Evolutionary conservation across 345 rosid genomes (phyloP), one percentile per base, ranked within the genome.

Genomic region (Fremontodendron californicum): DNA sequence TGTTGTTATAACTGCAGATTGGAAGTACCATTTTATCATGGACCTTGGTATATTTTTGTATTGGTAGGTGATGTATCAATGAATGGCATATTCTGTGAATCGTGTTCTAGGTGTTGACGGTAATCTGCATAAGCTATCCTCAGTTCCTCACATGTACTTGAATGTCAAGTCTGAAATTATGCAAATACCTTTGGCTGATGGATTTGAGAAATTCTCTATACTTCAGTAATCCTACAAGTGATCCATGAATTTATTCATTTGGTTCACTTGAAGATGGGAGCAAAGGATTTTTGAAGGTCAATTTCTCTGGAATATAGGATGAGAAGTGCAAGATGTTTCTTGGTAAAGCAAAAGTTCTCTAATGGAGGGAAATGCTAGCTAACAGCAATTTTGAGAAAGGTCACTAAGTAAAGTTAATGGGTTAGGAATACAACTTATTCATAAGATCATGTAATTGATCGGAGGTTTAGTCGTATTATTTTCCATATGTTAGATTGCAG

Each of bases 221-320:
- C 54, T 45, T 25, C 4, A 25, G 16, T 5, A 29, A 42, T 42
- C 31, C 13, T 66, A n/a, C 71, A 42, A 21, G 37, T n/a, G 21
- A 73, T 73, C 66, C 46, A 35, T 57, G 31, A 73, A 35, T 55
- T 73, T 55, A 2, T 73, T 39, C 2, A 19, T 71, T 18, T 71
- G 25, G 42, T 54, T 52, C 48, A 54, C 76, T 37, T 71, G 45
- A 52, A 48, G 16, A 16, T 27, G 33, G 60, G 3, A 66, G 1
- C 33, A n/a, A 11, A 66, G 31, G 51, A 4, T 21, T 40, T 66
- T 21, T 66, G 21, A 40, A 40, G 19, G 1, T 37, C 15, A 37
- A 3, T 64, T 19, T 66, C 48, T 40, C 0, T 21, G 35, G 55
- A 45, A 45, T 3, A 16, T 43, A 5, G 13, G 21, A 68, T 18